Base-by-base conservation (phyloP, 2,329 filamentous ascomycete species). In the Verticillium dahliae region DNA sequence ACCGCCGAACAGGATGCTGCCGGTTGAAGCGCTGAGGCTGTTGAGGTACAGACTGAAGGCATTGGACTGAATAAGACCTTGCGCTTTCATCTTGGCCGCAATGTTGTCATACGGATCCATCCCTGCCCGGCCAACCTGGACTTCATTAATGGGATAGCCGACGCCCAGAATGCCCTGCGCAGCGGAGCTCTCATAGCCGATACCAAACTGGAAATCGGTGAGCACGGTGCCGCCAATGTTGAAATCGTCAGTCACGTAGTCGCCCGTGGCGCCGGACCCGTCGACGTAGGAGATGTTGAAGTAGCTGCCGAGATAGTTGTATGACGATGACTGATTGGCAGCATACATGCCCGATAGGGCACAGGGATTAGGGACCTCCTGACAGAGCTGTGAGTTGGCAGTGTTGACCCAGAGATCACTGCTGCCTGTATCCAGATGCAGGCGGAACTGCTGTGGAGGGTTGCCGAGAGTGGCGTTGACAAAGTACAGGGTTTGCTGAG, bases 81-180 rank as follows among this genome's bases (percentile, higher is more conserved):
- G 78, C 35, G 83, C 73, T 1, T 84, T 84, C 77, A 93, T 78
- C 63, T 84, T 84, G 52, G 83, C 81, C 1, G 90, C 90, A 6
- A 93, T 77, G 71, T 92, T 93, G 54, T 85, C 74, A 73, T 93
- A 93, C 0, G 83, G 62, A 4, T 75, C 62, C 62, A 78, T 73
- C 6, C 81, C 78, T 9, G 79, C 82, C 65, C 84, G 80, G 59
- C 81, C 81, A 56, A 90, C 85, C 67, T 89, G 85, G 13, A 90
- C 90, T 75, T 97, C 93, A 72, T 96, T 95, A 65, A 81, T 73
- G 0, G 82, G 72, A 72, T 97, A 97, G 6, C 93, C 93, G 64
- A 98, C 89, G 18, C 93, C 93, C 22, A 97, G 74, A 52, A 98
- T 91, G 45, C 91, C 91, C 72, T 96, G 85, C 60, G 75, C 64